A percentile compares a stretch with the other conserved stretches of the same genome.
These are phyloP conservation scores for Plenodomus tracheiphilus DNA, from an alignment of 2,329 filamentous ascomycete genomes.

Conservation along the genomic window DNA sequence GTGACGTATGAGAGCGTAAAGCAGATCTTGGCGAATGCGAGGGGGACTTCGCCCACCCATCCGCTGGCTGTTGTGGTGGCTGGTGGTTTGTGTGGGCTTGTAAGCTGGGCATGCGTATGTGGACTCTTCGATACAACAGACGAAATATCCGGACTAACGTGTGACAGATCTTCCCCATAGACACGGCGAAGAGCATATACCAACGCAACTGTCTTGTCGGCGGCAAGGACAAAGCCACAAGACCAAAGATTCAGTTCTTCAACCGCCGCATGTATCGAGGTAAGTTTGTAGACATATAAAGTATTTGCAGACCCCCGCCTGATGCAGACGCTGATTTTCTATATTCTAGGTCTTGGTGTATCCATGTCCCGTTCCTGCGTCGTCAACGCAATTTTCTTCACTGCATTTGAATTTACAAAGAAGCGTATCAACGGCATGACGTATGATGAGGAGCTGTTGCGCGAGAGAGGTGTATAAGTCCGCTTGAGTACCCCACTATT, in stretches of 20 bases:
- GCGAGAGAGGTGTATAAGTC: constrained; percentile 25
- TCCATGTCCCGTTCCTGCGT: constrained; percentile 81
- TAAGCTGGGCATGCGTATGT: constrained; percentile 76
- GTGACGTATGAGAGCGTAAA: constrained; percentile 88
- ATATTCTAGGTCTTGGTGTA: constrained; percentile 71
- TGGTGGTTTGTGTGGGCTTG: constrained; percentile 78
- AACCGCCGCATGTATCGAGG: constrained; percentile 77
- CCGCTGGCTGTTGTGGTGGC: constrained; percentile 78
- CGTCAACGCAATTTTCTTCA: constrained; percentile 89
- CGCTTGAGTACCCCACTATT: constrained; percentile 3
- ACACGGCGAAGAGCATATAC: constrained; percentile 84
- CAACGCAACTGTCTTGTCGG: constrained; percentile 78
- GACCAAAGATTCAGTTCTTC: constrained; percentile 77
- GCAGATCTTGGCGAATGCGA: constrained; percentile 75
- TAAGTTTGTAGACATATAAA: not conserved
- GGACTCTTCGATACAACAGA: not conserved
- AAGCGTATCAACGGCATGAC: constrained; percentile 53
- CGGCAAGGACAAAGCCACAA: constrained; percentile 58
- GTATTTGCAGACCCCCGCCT: constrained; percentile 1
- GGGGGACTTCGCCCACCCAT: constrained; percentile 73
- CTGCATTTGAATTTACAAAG: constrained; percentile 82
- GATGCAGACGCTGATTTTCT: no score
- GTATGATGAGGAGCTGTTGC: constrained; percentile 42
- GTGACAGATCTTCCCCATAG: constrained; percentile 62
- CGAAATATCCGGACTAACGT: constrained; percentile 6